These are phyloP conservation scores for Apophysomyces ossiformis DNA, from an alignment of 371 early-diverging fungal genomes.

Conservation along the genomic window DNA sequence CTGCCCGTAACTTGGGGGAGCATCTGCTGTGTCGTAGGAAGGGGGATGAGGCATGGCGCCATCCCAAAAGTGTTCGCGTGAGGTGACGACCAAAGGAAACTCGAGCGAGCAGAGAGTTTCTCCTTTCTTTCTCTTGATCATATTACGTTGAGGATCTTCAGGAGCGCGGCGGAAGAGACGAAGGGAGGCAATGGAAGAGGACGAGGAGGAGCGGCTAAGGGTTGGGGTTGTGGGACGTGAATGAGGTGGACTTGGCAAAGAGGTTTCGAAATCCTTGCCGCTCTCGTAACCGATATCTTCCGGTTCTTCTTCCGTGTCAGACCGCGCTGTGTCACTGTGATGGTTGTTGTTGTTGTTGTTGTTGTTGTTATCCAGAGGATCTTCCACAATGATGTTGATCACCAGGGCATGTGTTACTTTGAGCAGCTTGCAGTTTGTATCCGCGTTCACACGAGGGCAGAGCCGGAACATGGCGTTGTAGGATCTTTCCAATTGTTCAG, in stretches of 20 bases:
- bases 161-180: slow-evolving; percentile 23
- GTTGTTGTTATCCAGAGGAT: slow-evolving; percentile 6
- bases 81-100: slow-evolving; percentile 48
- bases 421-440: slow-evolving; percentile 28
- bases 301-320: slow-evolving; percentile 10
- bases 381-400: slow-evolving; percentile 32
- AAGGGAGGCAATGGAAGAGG: slow-evolving; percentile 40
- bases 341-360: background rate
- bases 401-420: slow-evolving; percentile 32
- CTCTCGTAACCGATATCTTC: slow-evolving; percentile 15
- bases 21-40: slow-evolving; percentile 39
- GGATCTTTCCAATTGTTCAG: slow-evolving; percentile 17
- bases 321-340: background rate
- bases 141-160: slow-evolving; percentile 24
- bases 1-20: slow-evolving; percentile 45
- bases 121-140: slow-evolving; percentile 13
- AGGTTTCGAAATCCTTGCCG: slow-evolving; percentile 13
- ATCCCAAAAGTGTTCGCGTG: slow-evolving; percentile 48
- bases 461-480: slow-evolving; percentile 37
- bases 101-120: slow-evolving; percentile 41
- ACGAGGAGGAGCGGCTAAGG: slow-evolving; percentile 44
- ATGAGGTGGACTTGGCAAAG: slow-evolving; percentile 21
- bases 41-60: slow-evolving; percentile 30
- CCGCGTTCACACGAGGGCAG: slow-evolving; percentile 37
- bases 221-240: slow-evolving; percentile 35